Base-by-base conservation (phyloP, 768 basidiomycete species). In the Dictyophora rubrovolvata region DNA sequence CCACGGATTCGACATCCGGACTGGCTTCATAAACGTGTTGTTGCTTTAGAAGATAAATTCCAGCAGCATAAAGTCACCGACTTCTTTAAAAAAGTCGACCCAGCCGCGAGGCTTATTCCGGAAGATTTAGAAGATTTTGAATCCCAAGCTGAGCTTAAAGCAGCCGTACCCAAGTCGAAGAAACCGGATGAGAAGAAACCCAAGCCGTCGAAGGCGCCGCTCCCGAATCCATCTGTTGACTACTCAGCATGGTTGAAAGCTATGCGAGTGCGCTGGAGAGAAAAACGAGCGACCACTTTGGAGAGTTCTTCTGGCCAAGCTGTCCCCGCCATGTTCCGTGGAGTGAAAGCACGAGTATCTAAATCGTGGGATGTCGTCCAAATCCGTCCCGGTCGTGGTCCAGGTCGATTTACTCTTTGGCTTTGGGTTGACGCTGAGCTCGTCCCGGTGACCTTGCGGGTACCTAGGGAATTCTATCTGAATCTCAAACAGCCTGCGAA, bases 1-100 rank as follows among this genome's bases (percentile, higher is more conserved):
- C 90, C 95, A 10, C 85, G 96, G 28, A 86, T 98, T 62, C 85
- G 85, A 22, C 96, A 99, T 73, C 96, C 96, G 0, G 96, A 99
- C 69, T 98, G 96, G 96, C 76, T 99, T 49, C 87, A 89, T 71
- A 86, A 89, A 49, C 80, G 96, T 49, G 91, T 98, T 11, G 87
- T 86, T 14, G 89, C 86, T 12, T 81, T 86, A 16, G 83, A 93
- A 47, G 95, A 98, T 77, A 96, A 92, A 72, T 97, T 98, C 76
- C 93, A 91, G 69, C 96, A 99, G 70, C 95, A 97, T 72, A 97
- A 94, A 72, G 75, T 99, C 53, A 94, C 93, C 0, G 93, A 97
- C 65, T 97, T 98, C 75, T 98, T 99, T 74, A 78, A 73, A 59
- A 72, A 71, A 48, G 69, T 70, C 33, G 69, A 65, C 16, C 70